Evolutionary conservation across 306 rosid genomes (phyloP), one percentile per base, ranked within the genome.

Genomic region (Vigna mungo): DNA sequence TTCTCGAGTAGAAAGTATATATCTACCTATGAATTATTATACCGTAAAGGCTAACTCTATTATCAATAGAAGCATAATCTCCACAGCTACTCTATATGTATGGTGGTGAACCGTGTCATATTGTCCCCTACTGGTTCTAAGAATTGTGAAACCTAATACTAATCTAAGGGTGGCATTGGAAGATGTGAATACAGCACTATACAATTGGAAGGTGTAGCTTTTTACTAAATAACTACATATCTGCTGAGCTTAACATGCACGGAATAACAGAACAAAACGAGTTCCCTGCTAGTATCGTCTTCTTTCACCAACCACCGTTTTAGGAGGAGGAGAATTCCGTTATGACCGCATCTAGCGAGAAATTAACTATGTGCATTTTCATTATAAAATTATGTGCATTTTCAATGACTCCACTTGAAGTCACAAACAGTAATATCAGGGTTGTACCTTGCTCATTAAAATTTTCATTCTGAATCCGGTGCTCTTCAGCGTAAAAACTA

Each of bases 381-480:
- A 8, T 39, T 39, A 39, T 39, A 39, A 39, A 43, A 9, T 43
- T 10, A 12, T 12, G 46, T 61, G 12, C 39, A 53, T 44, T 73
- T 68, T 58, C 46, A 81, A 59, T 30, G 23, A 67, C 25, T 76
- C 46, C 23, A 62, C 39, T 60, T 18, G n/a, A 16, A 69, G 43
- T 34, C 43, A 58, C 21, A 58, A 43, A 51, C 43, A 34, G 10
- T 64, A 27, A 62, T 59, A 49, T 27, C 39, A 21, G 30, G 43
- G 43, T 8, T 10, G 62, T 90, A 95, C 99, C 98, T 92, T 85
- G 98, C 46, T 55, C 91, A 81, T 81, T 87, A 54, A 36, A 30
- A 62, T 83, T 85, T 79, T 85, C 90, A 78, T 37, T 74, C 46
- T 41, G 46, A 41, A 41, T 9, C 14, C 2, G 70, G 10, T 68